Base-by-base conservation (phyloP, 331 rosid species). In the Arachis monticola region DNA sequence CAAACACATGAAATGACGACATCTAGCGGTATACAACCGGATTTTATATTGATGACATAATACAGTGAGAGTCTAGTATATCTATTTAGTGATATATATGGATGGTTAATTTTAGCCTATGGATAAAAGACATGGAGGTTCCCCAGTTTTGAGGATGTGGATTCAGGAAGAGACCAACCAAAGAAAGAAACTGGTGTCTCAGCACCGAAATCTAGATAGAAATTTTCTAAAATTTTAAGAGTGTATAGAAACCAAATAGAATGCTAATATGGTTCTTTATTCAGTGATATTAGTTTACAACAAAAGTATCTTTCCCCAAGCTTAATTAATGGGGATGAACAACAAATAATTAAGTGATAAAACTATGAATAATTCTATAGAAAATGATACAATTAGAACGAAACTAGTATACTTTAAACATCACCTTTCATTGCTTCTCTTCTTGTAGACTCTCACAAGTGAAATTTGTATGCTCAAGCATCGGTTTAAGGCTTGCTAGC, bases 381-480 rank as follows among this genome's bases (percentile, higher is more conserved):
- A 5, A 38, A 38, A 38, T 38, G 41, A 38, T 38, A 38, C 41
- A 38, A 38, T 27, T 27, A 27, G 30, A 27, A 27, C 30, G 30
- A 27, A 27, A 27, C 30, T 27, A 27, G 2, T 27, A 38, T 38
- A 38, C 41, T 1, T 38, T 38, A 2, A 38, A 38, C 41, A 38
- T 5, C 41, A 38, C 5, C 41, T 38, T 38, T 38, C 41, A 38
- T 5, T 38, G 41, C 46, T 46, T 65, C 31, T 38, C 58, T 47
- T 62, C 6, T 38, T 38, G 41, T 38, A 83, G 67, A 47, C 65
- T 80, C 30, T 87, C 82, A 47, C 87, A 85, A 3, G 84, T 87
- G 67, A 88, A 94, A 88, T 83, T 83, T 50, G 87, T 83, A 47
- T 83, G 84, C 64, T 80, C 77, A n/a, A 83, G 72, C 64, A 80